Base-by-base conservation (phyloP, 2,329 filamentous ascomycete genomes). In the Paraconiothyrium brasiliense region DNA sequence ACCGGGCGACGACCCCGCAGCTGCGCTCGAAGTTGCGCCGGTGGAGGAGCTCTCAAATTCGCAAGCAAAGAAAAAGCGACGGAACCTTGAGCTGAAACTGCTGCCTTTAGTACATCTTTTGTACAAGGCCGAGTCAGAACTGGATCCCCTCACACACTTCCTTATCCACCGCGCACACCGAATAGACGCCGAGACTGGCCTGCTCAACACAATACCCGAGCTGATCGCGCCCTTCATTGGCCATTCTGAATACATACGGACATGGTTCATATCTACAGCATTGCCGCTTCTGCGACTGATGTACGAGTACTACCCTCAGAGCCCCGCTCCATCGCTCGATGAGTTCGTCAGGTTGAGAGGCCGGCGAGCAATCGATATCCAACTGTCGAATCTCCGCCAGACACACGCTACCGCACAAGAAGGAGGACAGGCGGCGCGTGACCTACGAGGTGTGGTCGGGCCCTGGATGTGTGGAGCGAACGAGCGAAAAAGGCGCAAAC, bases 391-490 rank as follows among this genome's bases (percentile, higher is more conserved):
- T 37, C 65, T 70, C 11, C 61, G 66, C 22, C 61, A 67, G 16
- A 39, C 68, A 7, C 58, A 61, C 2, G 57, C 58, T 20, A 50
- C 30, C 30, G 59, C 35, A 44, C 34, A 44, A 35, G 70, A 66
- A 57, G 66, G 1, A 74, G 82, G 41, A 73, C 62, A 71, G 57
- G 65, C 89, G 51, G 88, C 86, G 1, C 85, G 90, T 59, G 90
- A 93, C 71, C 72, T 94, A 58, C 86, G 86, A 64, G 87, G 89
- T 0, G 73, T 94, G 41, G 80, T 94, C 54, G 89, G 88, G 0
- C 91, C 92, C 2, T 94, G 91, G 91, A 81, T 93, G 52, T 88
- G 90, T 70, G 88, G 87, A 49, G 83, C 88, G 54, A 83, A 79
- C 22, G 85, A 89, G 57, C 89, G 89, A 81, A 85, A 84, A 62